phyloP scores from a whole-genome alignment of 108 stramenopile genomes.

The Epipyxis sp. region DNA sequence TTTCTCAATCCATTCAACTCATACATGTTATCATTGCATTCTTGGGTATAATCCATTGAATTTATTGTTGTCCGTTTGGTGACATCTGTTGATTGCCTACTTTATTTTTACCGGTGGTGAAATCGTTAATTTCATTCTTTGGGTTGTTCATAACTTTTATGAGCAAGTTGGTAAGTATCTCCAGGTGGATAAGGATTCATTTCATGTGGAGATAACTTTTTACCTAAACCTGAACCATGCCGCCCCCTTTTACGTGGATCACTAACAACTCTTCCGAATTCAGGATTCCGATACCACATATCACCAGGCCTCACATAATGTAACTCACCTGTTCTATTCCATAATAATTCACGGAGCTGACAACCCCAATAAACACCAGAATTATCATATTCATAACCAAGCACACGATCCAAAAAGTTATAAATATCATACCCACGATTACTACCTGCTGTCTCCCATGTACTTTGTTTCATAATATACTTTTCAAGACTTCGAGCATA shows the following conservation, averaged over 20 bases:
- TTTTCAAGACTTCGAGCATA: slow-evolving; percentile 22
- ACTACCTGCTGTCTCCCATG: not conserved
- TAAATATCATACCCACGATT: not conserved
- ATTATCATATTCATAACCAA: not conserved
- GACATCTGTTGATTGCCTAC: no score
- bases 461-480: not conserved
- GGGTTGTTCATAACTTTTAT: not conserved
- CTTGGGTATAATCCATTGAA: no score
- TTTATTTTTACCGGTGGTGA: no score
- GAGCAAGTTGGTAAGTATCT: slow-evolving; percentile 3
- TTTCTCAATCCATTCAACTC: no score
- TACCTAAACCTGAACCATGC: slow-evolving; percentile 4
- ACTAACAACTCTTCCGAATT: slow-evolving; percentile 3
- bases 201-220: not conserved
- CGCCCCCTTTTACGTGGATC: slow-evolving; percentile 12
- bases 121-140: no score
- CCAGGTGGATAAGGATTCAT: slow-evolving; percentile 21
- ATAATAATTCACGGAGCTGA: slow-evolving; percentile 2
- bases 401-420: slow-evolving; percentile 15
- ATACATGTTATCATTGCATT: no score
- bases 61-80: no score
- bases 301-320: slow-evolving; percentile 24
- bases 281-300: slow-evolving; percentile 19
- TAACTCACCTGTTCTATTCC: not conserved
- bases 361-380: not conserved